Percentiles rank a stretch among this genome's conserved stretches.
phyloP scores from a whole-genome alignment of 495 filamentous ascomycete species.

The Podospora pseudopauciseta region DNA sequence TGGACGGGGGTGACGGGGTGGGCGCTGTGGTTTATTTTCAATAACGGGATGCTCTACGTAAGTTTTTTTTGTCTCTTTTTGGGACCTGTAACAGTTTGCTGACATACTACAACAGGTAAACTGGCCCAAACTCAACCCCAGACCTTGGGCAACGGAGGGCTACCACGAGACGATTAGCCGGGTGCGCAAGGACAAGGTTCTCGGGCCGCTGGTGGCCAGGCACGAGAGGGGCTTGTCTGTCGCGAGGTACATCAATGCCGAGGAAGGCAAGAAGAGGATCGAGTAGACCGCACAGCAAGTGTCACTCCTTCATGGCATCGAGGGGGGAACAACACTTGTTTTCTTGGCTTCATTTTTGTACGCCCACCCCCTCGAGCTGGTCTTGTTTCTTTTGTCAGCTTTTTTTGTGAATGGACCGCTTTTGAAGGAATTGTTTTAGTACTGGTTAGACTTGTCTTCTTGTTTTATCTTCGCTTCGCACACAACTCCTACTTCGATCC shows the following conservation, averaged over 20 bases:
- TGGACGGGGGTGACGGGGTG: slow-evolving; percentile 68
- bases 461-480: background rate
- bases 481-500: background rate
- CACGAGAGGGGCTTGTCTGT: slow-evolving; percentile 78
- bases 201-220: slow-evolving; percentile 66
- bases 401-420: background rate
- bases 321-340: background rate
- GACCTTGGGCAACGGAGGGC: slow-evolving; percentile 77
- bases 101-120: slow-evolving; percentile 64
- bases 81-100: background rate
- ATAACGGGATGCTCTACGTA: slow-evolving; percentile 89
- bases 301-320: background rate
- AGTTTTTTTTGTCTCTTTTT: slow-evolving; percentile 36
- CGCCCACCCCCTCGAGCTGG: background rate
- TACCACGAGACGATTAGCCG: slow-evolving; percentile 81
- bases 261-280: slow-evolving; percentile 96
- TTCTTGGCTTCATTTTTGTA: background rate
- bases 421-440: background rate
- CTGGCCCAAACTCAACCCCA: slow-evolving; percentile 93
- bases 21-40: slow-evolving; percentile 68
- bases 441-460: background rate
- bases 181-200: slow-evolving; percentile 68
- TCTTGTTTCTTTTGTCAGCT: slow-evolving; percentile 1
- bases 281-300: slow-evolving; percentile 48
- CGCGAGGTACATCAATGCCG: slow-evolving; percentile 71